phyloP scores from a whole-genome alignment of 306 rosid species.

The Cucurbita pepo region DNA sequence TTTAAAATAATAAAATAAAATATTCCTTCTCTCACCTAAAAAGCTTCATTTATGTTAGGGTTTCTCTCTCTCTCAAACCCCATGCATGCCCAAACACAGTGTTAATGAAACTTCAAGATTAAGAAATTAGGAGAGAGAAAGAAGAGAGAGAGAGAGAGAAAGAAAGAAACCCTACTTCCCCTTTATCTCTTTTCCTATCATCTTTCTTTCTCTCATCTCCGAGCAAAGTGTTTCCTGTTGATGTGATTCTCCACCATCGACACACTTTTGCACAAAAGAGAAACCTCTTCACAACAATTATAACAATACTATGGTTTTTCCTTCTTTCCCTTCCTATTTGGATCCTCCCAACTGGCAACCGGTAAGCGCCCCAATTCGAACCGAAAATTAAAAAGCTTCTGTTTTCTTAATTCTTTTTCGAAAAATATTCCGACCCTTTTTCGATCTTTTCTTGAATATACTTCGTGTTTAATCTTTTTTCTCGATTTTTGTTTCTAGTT shows the following conservation, averaged over 20 bases:
- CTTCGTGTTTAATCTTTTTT: constrained; percentile 12
- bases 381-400: not conserved
- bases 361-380: constrained; percentile 16
- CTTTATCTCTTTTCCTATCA: constrained; percentile 26
- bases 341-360: constrained; percentile 91
- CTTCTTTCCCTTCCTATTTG: constrained; percentile 58
- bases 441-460: constrained; percentile 52
- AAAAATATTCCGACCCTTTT: constrained; percentile 24
- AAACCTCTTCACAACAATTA: constrained; percentile 14
- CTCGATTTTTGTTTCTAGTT: constrained; percentile 11
- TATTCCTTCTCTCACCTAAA: constrained; percentile 8
- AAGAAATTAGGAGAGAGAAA: constrained; percentile 20
- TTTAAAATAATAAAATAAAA: constrained; percentile 6
- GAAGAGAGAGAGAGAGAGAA: constrained; percentile 12
- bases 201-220: constrained; percentile 13
- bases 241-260: constrained; percentile 81
- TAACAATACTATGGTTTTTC: constrained; percentile 57
- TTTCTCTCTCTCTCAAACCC: constrained; percentile 6
- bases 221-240: constrained; percentile 32
- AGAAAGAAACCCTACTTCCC: constrained; percentile 18
- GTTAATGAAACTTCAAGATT: constrained; percentile 30
- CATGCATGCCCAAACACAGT: constrained; percentile 22
- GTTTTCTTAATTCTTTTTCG: not conserved
- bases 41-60: constrained; percentile 18
- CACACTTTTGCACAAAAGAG: constrained; percentile 41